Conservation (phyloP, 352 stramenopile species). For the Phytophthora brassicae region DNA sequence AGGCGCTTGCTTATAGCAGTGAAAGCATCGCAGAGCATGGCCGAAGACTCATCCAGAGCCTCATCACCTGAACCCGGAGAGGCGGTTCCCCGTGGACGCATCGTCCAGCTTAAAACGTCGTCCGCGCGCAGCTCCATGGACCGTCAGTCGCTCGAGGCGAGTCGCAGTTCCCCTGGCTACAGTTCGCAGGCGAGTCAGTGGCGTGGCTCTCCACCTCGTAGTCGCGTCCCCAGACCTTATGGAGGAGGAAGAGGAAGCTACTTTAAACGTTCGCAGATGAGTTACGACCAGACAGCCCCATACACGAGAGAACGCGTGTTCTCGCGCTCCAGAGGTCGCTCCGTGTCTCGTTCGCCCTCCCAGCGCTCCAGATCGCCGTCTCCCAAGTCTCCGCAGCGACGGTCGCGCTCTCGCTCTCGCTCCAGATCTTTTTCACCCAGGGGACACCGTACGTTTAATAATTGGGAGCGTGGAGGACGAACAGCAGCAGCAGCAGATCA, state of each 20-base stretch:
- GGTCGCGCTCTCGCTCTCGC: constrained; percentile 55
- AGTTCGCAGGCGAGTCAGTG: constrained; percentile 19
- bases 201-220: constrained; percentile 24
- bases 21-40: constrained; percentile 26
- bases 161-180: neutral
- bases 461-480: constrained; percentile 37
- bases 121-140: constrained; percentile 2
- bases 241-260: constrained; percentile 32
- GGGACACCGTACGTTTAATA: constrained; percentile 50
- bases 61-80: constrained; percentile 31
- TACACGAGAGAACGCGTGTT: constrained; percentile 42
- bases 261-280: constrained; percentile 33
- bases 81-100: constrained; percentile 14
- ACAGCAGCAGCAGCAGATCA: no score
- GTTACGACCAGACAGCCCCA: constrained; percentile 30
- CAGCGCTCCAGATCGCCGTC: constrained; percentile 29
- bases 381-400: constrained; percentile 25
- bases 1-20: no score
- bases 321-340: constrained; percentile 42
- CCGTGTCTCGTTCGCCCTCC: constrained; percentile 58
- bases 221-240: constrained; percentile 16
- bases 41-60: constrained; percentile 29
- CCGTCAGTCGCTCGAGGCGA: constrained; percentile 22
- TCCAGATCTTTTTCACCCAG: constrained; percentile 66
- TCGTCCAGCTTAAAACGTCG: constrained; percentile 29